phyloP scores from a whole-genome alignment of 2,329 filamentous ascomycete species.

The Daldinia sp. region DNA sequence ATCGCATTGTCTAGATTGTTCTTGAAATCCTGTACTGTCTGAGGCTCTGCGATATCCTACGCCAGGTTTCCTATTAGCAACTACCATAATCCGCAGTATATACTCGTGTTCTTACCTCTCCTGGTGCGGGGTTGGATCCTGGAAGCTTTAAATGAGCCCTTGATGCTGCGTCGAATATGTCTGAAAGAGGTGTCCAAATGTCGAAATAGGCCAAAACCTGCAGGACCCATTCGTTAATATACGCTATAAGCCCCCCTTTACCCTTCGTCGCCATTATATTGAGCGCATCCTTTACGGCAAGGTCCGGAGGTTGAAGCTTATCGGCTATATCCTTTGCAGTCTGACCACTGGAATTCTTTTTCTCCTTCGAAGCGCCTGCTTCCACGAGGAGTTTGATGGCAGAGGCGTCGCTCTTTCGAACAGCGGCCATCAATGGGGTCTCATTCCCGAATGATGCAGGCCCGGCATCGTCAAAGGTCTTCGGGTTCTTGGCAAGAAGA shows the following conservation, averaged over 20 bases:
- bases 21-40: constrained; percentile 2
- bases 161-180: constrained; percentile 36
- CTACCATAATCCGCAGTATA: too few relatives aligned
- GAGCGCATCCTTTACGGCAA: constrained; percentile 28
- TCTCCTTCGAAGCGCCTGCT: constrained; percentile 34
- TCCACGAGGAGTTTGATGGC: constrained; percentile 36
- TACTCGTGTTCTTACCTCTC: background rate
- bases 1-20: constrained; percentile 28
- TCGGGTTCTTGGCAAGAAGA: constrained; percentile 33
- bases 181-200: constrained; percentile 21
- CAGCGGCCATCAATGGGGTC: constrained; percentile 38
- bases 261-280: constrained; percentile 28
- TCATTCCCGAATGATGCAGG: constrained; percentile 21
- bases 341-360: constrained; percentile 31
- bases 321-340: constrained; percentile 16
- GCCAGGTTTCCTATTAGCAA: background rate
- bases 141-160: constrained; percentile 19
- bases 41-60: constrained; percentile 6
- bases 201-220: constrained; percentile 31
- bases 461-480: constrained; percentile 26
- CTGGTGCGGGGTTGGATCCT: background rate
- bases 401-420: constrained; percentile 26
- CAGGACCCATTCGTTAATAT: constrained; percentile 34
- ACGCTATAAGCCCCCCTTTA: constrained; percentile 34
- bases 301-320: constrained; percentile 19